A percentile compares a stretch with the other conserved stretches of the same genome.
Conservation (phyloP, 805 yeast genomes). For the Cyberlindnera lachancei region DNA sequence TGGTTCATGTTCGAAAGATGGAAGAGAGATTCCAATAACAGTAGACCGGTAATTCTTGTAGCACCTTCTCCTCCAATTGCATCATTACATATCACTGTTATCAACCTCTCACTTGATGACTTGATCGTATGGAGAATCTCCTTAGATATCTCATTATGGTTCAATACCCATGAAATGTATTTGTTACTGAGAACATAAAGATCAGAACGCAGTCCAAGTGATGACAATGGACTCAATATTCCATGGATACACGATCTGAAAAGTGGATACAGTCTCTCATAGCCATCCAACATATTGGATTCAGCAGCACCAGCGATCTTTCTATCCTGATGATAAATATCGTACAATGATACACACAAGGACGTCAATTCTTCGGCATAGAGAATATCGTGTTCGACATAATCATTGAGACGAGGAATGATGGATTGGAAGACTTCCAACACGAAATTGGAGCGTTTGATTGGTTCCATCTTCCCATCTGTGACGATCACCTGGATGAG, state of each 20-base stretch:
- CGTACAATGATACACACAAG: slow-evolving; percentile 62
- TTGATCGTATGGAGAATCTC: slow-evolving; percentile 49
- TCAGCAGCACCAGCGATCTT: slow-evolving; percentile 23
- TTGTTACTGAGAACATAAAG: slow-evolving; percentile 67
- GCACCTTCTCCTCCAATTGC: slow-evolving; percentile 74
- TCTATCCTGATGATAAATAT: slow-evolving; percentile 47
- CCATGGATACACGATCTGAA: slow-evolving; percentile 73
- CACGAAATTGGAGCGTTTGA: slow-evolving; percentile 52
- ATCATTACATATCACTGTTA: slow-evolving; percentile 67
- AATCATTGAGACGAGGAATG: slow-evolving; percentile 70
- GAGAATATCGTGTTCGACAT: slow-evolving; percentile 53
- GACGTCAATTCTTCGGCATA: slow-evolving; percentile 76
- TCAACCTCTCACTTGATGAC: slow-evolving; percentile 50
- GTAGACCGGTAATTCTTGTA: slow-evolving; percentile 63
- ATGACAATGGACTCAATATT: slow-evolving; percentile 59
- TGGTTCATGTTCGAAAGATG: slow-evolving; percentile 45
- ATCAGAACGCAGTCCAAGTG: slow-evolving; percentile 66
- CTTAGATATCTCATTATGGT: slow-evolving; percentile 33
- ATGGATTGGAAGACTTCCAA: slow-evolving; percentile 69
- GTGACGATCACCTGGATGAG: slow-evolving; percentile 66
- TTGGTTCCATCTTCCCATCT: slow-evolving; percentile 44
- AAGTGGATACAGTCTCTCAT: slow-evolving; percentile 54
- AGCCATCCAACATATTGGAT: slow-evolving; percentile 32
- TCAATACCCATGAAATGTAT: slow-evolving; percentile 46
- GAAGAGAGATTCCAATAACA: slow-evolving; percentile 63